Evolutionary conservation across 1,284 basidiomycete species (phyloP).

Genomic region (Leccinum fallax): DNA sequence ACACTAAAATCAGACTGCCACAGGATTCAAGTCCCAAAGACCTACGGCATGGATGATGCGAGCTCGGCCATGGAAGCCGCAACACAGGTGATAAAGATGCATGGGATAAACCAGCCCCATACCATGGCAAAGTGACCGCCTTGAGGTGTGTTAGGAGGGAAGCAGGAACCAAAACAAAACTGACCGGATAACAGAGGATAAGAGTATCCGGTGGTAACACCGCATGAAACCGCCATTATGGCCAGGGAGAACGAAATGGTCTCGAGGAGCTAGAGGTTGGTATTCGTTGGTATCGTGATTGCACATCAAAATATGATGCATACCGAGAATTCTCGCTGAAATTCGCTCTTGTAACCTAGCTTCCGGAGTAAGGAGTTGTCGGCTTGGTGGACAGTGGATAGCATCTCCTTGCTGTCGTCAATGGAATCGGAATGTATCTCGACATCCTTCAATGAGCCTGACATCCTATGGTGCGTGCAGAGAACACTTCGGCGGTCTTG

Average conservation of each 20-base stretch:
- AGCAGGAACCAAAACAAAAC: constrained; percentile 2
- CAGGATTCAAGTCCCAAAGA: constrained; percentile 13
- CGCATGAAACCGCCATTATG: constrained; percentile 70
- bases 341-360: constrained; percentile 73
- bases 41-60: constrained; percentile 72
- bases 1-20: background rate
- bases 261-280: constrained; percentile 48
- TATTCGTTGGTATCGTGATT: background rate
- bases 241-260: constrained; percentile 69
- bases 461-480: constrained; percentile 5
- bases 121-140: constrained; percentile 74
- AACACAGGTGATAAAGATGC: constrained; percentile 60
- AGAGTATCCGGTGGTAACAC: constrained; percentile 60
- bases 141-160: constrained; percentile 13
- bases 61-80: constrained; percentile 69
- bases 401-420: constrained; percentile 3
- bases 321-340: constrained; percentile 73
- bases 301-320: background rate
- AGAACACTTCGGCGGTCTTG: background rate
- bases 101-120: constrained; percentile 74
- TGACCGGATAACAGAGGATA: constrained; percentile 61
- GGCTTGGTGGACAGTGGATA: constrained; percentile 23
- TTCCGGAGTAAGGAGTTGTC: constrained; percentile 58
- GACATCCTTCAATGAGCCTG: background rate
- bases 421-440: background rate